Base-by-base conservation (phyloP, 116 monocot genomes). In the Zostera marina region DNA sequence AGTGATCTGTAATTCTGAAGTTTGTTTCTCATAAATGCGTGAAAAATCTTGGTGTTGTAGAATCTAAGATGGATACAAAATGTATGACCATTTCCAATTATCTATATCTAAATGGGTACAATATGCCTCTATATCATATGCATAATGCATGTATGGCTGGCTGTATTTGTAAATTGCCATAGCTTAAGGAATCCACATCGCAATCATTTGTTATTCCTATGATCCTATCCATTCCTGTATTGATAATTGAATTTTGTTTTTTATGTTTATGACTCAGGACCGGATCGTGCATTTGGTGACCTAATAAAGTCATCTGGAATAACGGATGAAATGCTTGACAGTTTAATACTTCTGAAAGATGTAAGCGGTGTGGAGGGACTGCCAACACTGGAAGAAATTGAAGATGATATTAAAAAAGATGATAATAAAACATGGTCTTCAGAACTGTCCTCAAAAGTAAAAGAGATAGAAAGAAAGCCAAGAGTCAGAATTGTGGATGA, bases 311-410 rank as follows among this genome's bases (percentile, higher is more conserved):
- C 80, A 52, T 96, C 96, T 8, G 96, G 96, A 60, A 82, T 96
- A 55, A 85, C 96, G 25, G 90, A 98, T 60, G 90, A 74, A 57
- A 90, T 98, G 98, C 72, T 98, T 52, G 86, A 85, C 48, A 89
- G 90, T 69, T 66, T 96, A 61, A 86, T 96, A 69, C 80, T 89
- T 16, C 52, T 96, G 52, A 96, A 79, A 69, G 85, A 96, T 71
- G 81, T 83, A 7, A 76, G 79, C 58, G 75, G 80, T 59, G 52
- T 98, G 49, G 63, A 71, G 42, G 98, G 98, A 43, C 70, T 98
- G 64, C 84, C 93, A 64, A 74, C 88, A 25, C 63, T 94, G 17
- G 66, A 39, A 11, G 93, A 94, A 81, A 84, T 88, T 66, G 81
- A 94, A 73, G 84, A 94, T 46, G 75, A 79, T 9, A 71, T 82